Base-by-base conservation (phyloP, 306 rosid genomes). In the Erythrophleum fordii region DNA sequence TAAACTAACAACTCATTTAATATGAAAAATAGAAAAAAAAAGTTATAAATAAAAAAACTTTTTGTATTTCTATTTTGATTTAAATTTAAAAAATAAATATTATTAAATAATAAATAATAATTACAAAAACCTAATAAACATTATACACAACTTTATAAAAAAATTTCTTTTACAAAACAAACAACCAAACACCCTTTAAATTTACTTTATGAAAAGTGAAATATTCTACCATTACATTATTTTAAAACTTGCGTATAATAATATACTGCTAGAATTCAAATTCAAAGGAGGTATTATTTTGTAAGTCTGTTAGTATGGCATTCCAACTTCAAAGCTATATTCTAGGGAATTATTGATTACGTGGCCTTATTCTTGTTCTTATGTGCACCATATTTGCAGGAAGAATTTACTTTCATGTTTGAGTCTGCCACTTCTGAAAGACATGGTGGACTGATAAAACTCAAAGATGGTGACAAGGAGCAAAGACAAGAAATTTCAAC, bases 401-500 rank as follows among this genome's bases (percentile, higher is more conserved):
- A 73, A 81, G 8, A 49, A 79, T 64, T 70, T 76, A 75, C 76
- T 81, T 41, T 77, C 45, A 77, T 17, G 75, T 81, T 61, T 53
- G 77, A 81, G 61, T 81, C 49, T 81, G 82, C 42, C 71, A 73
- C 31, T 68, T 83, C 52, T 51, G 72, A 78, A 81, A 81, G 69
- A 83, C 64, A 77, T 23, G 31, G 73, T 73, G 76, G 61, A 75
- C 71, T 83, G 34, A 60, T 72, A 83, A 76, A 72, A 81, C 84
- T 66, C 78, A 64, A 84, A 75, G 70, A 77, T 42, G 61, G 49
- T 8, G 48, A 80, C 82, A 73, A 12, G 28, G 69, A 72, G 34
- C 81, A 70, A 73, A 80, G 77, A 69, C 55, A 73, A 84, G 83
- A 70, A 80, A 64, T 69, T 80, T 83, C 78, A 66, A 35, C 46